Conservation (phyloP, 2,329 filamentous ascomycete species). For the Stachybotrys elegans region DNA sequence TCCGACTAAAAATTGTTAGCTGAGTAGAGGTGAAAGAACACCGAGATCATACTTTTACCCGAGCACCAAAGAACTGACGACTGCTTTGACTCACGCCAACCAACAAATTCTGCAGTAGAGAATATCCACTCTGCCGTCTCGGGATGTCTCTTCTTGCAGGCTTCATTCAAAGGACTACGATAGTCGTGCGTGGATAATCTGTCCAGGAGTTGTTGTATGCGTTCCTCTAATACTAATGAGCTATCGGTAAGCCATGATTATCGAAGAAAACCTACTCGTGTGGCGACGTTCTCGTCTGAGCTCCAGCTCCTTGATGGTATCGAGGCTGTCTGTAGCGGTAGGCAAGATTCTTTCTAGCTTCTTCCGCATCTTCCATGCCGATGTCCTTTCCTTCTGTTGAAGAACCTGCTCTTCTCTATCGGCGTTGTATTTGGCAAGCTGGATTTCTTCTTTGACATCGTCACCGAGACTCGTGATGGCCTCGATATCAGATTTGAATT, state of each 20-base stretch:
- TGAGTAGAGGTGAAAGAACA: not conserved
- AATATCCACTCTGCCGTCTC: slow-evolving; percentile 23
- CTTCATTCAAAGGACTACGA: slow-evolving; percentile 17
- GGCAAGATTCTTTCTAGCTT: not conserved
- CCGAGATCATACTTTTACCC: slow-evolving; percentile 20
- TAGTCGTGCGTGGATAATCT: slow-evolving; percentile 20
- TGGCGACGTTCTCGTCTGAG: not conserved
- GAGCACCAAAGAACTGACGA: slow-evolving; percentile 19
- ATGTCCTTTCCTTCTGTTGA: not conserved
- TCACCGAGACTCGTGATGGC: not conserved
- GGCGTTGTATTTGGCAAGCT: not conserved
- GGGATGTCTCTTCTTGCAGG: slow-evolving; percentile 17
- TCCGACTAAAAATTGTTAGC: slow-evolving; percentile 10
- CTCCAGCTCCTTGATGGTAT: not conserved
- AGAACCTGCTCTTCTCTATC: not conserved
- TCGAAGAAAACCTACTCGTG: not conserved
- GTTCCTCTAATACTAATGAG: slow-evolving; percentile 1
- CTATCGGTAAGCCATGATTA: not conserved
- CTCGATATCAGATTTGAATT: not conserved
- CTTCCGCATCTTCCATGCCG: not conserved
- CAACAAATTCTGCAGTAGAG: slow-evolving; percentile 14
- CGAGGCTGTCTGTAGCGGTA: not conserved
- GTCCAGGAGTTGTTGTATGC: slow-evolving; percentile 18
- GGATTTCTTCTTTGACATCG: not conserved
- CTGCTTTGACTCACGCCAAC: slow-evolving; percentile 12